Conservation (phyloP, 306 rosid genomes). For the Acacia melanoxylon region DNA sequence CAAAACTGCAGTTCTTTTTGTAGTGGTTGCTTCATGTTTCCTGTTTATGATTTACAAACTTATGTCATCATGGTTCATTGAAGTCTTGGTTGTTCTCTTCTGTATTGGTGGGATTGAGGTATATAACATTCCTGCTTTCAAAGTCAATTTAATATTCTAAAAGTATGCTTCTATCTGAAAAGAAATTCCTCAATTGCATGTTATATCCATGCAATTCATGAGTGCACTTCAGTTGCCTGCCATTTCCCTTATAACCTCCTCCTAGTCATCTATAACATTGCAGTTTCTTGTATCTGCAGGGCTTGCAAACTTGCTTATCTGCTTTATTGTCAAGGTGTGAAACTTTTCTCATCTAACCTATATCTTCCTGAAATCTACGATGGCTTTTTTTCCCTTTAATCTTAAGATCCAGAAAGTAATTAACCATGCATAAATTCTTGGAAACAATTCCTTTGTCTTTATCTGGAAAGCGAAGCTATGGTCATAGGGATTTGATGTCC, state of each 20-base stretch:
- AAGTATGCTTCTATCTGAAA: neutral
- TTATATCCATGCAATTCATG: slow-evolving; percentile 1
- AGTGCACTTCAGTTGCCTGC: slow-evolving; percentile 13
- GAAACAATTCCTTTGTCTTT: slow-evolving; percentile 18
- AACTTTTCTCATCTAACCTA: slow-evolving; percentile 8
- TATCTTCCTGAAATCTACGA: neutral
- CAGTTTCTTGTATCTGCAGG: slow-evolving; percentile 61
- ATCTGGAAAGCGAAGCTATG: slow-evolving; percentile 13
- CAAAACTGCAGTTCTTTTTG: slow-evolving; percentile 82
- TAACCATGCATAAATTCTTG: neutral
- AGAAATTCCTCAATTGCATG: neutral
- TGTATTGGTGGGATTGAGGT: slow-evolving; percentile 99
- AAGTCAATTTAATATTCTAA: slow-evolving; percentile 10
- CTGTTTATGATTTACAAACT: slow-evolving; percentile 80
- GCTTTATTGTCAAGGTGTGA: slow-evolving; percentile 78
- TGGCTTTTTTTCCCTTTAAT: neutral
- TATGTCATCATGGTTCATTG: slow-evolving; percentile 88
- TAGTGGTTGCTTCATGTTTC: slow-evolving; percentile 87
- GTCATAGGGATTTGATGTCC: neutral
- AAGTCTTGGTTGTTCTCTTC: slow-evolving; percentile 91
- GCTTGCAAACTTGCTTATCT: slow-evolving; percentile 94
- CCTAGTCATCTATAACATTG: slow-evolving; percentile 32
- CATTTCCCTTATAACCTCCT: slow-evolving; percentile 6
- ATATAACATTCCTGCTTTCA: slow-evolving; percentile 19
- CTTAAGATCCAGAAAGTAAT: slow-evolving; percentile 10